Evolutionary conservation across 2,329 filamentous ascomycete species (phyloP).

Genomic region (Furcasterigmium furcatum): DNA sequence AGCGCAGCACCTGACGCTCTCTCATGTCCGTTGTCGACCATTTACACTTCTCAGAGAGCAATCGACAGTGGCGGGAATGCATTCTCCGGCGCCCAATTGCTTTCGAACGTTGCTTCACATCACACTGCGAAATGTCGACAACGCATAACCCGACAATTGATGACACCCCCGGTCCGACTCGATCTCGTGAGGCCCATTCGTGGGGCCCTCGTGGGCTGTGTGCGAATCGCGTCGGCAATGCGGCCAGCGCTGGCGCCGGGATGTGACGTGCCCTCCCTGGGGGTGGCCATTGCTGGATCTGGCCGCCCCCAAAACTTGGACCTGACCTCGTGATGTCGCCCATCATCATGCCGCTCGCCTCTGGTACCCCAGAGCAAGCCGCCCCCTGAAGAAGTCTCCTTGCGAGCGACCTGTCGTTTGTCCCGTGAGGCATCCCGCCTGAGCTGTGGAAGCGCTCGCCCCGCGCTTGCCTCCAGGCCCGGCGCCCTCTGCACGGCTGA

Average conservation of each 20-base stretch:
- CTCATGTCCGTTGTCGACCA: no score
- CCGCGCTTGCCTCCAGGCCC: no score
- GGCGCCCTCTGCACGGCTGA: not conserved
- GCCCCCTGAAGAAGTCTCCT: not conserved
- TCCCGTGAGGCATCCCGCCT: no score
- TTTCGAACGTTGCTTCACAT: no score
- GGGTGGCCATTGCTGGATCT: conserved; percentile 9
- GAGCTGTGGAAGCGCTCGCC: no score
- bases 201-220: conserved; percentile 1
- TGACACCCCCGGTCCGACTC: not conserved
- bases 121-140: no score
- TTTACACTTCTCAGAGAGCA: no score
- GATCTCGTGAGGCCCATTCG: not conserved
- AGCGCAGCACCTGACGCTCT: no score
- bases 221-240: conserved; percentile 12
- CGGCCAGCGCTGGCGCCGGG: conserved; percentile 13
- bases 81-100: no score
- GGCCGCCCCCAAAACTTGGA: conserved; percentile 11
- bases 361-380: not conserved
- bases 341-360: conserved; percentile 13
- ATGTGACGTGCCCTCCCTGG: conserved; percentile 13
- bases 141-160: no score
- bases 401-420: not conserved
- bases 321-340: conserved; percentile 22
- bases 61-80: no score